Conservation (phyloP, 225 moss, liverwort and hornwort genomes). For the Straminergon stramineum region DNA sequence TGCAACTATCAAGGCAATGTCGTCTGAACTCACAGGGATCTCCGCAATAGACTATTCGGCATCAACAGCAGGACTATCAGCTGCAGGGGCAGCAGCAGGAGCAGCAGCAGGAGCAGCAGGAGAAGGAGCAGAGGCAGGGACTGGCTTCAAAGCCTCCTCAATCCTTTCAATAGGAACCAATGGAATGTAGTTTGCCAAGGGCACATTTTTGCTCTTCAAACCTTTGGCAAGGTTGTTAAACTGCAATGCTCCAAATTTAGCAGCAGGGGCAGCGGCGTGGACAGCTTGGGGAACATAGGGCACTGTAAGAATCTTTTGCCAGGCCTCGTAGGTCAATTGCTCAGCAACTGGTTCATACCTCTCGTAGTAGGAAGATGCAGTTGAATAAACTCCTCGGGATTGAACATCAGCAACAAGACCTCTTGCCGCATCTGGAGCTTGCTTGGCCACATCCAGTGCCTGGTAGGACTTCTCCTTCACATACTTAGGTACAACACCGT, state of each 20-base stretch:
- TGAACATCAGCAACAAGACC: conserved; percentile 64
- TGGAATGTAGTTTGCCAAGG: conserved; percentile 52
- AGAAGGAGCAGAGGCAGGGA: conserved; percentile 1
- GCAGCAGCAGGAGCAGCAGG: neutral
- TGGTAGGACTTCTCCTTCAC: conserved; percentile 53
- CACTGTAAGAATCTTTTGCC: conserved; percentile 49
- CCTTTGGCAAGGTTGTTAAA: conserved; percentile 45
- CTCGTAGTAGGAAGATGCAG: conserved; percentile 51
- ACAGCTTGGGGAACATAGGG: conserved; percentile 66
- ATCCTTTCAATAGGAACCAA: conserved; percentile 65
- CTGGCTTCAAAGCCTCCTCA: conserved; percentile 29
- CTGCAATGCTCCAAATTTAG: conserved; percentile 62
- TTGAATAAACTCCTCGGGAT: conserved; percentile 52
- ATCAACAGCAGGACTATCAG: neutral
- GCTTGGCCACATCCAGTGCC: conserved; percentile 56
- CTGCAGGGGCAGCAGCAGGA: neutral
- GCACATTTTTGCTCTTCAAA: conserved; percentile 52
- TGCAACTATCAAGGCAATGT: neutral
- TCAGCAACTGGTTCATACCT: conserved; percentile 76
- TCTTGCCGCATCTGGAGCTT: conserved; percentile 61
- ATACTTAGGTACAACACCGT: conserved; percentile 47
- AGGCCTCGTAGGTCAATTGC: conserved; percentile 39
- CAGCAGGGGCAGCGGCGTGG: conserved; percentile 45
- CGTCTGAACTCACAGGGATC: neutral
- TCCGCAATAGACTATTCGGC: neutral